Conservation (phyloP, 2,329 filamentous ascomycete species). For the Blastomyces silverae region DNA sequence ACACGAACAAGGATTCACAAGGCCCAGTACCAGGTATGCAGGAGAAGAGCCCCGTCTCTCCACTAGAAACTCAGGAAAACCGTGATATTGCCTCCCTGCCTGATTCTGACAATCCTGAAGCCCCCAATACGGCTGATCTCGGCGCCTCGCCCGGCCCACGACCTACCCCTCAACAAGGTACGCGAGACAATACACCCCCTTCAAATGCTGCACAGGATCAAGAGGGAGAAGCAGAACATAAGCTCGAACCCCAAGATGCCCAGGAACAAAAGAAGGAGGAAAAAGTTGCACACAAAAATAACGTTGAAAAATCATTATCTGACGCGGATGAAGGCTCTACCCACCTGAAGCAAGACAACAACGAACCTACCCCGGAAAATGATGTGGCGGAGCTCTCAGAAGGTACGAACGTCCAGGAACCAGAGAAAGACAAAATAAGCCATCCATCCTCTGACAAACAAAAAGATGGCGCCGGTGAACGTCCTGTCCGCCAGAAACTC, state of each 20-base stretch:
- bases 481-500: slow-evolving; percentile 54
- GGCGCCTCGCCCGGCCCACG: neutral
- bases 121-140: neutral
- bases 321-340: slow-evolving; percentile 10
- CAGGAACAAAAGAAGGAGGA: slow-evolving; percentile 14
- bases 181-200: slow-evolving; percentile 1
- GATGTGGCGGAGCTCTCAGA: slow-evolving; percentile 21
- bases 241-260: slow-evolving; percentile 6
- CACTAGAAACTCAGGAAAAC: neutral
- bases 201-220: slow-evolving; percentile 9
- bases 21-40: slow-evolving; percentile 9
- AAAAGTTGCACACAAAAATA: neutral
- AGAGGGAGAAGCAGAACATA: slow-evolving; percentile 9
- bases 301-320: slow-evolving; percentile 3
- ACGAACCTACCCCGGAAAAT: neutral
- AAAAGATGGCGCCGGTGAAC: slow-evolving; percentile 44
- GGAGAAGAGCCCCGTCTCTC: neutral
- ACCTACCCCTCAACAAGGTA: slow-evolving; percentile 16
- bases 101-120: slow-evolving; percentile 10
- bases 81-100: neutral
- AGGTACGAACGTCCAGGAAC: slow-evolving; percentile 24
- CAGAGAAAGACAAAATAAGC: slow-evolving; percentile 20
- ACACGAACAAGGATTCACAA: slow-evolving; percentile 1
- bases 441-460: slow-evolving; percentile 19
- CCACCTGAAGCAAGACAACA: neutral